Base-by-base conservation (phyloP, 2,329 filamentous ascomycete genomes). In the Coniosporium tulheliwenetii region DNA sequence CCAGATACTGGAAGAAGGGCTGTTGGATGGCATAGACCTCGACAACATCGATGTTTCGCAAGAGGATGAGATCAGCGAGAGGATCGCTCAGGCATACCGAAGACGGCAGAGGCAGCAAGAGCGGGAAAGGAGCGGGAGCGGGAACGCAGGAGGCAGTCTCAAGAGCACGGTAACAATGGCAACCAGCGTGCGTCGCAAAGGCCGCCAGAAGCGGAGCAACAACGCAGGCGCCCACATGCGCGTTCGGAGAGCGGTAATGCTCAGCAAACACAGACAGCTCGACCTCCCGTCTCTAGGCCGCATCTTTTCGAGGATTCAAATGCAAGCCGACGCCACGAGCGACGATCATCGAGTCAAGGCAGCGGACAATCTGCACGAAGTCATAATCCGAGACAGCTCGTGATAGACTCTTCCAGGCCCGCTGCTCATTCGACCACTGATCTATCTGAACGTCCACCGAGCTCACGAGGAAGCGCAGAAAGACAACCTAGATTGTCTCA, bases 11-110 rank as follows among this genome's bases (percentile, higher is more conserved):
- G 81, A 89, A 47, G 85, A 94, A 53, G 86, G 89, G 0, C 63
- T 95, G 14, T 61, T 94, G 30, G 85, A 95, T 51, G 87, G 85
- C 13, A 77, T 95, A 37, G 87, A 95, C 54, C 64, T 95, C 41
- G 83, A 91, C 51, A 87, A 87, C 47, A 77, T 95, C 41, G 86
- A 89, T 46, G 70, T 85, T 12, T 75, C 68, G 38, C 83, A 86
- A 52, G 85, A 95, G 54, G 86, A 95, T 52, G 85, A 93, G 52
- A 75, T 96, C 12, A 93, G 84, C 47, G 82, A 89, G 52, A 78
- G 82, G 44, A 94, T 96, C 50, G 87, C 86, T 2, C 84, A 93
- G 52, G 85, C 85, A 2, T 94, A 93, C 53, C 70, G 84, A 43
- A 73, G 84, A 45, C 71, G 85, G 29, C 85, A 93, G 53, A 73